Evolutionary conservation across 2,329 filamentous ascomycete species (phyloP).

Genomic region (Claviceps cyperi): DNA sequence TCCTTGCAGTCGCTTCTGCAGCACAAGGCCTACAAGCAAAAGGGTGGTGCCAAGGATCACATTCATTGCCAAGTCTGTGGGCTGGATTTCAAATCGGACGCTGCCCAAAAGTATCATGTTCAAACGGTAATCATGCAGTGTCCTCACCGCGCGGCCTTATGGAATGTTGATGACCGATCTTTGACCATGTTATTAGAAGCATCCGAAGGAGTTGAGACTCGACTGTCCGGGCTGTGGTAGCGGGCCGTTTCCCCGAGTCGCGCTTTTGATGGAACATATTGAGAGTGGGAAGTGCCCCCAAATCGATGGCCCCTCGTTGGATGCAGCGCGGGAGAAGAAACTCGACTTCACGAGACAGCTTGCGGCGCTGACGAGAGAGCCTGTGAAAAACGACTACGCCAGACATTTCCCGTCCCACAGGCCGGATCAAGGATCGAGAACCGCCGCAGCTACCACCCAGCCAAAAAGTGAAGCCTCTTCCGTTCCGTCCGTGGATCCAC

Average conservation of each 20-base stretch:
- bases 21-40: conserved; percentile 18
- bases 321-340: conserved; percentile 21
- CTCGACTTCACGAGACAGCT: conserved; percentile 20
- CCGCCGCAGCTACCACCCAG: conserved; percentile 1
- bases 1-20: conserved; percentile 12
- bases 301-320: conserved; percentile 20
- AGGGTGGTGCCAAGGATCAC: conserved; percentile 12
- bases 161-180: neutral
- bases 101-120: conserved; percentile 20
- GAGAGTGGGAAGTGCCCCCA: conserved; percentile 25
- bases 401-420: conserved; percentile 10
- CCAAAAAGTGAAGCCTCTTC: conserved; percentile 7
- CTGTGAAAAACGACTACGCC: conserved; percentile 15
- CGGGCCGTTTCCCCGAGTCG: conserved; percentile 21
- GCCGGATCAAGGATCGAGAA: neutral
- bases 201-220: conserved; percentile 23
- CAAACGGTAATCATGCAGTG: conserved; percentile 18
- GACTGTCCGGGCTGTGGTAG: conserved; percentile 31
- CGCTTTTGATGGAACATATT: conserved; percentile 29
- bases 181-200: neutral
- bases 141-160: neutral
- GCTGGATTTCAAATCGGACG: conserved; percentile 19
- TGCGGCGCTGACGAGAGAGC: conserved; percentile 12
- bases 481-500: conserved; percentile 11
- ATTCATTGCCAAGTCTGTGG: conserved; percentile 26